phyloP scores from a whole-genome alignment of 1,284 basidiomycete species.

The Caloboletus inedulis region DNA sequence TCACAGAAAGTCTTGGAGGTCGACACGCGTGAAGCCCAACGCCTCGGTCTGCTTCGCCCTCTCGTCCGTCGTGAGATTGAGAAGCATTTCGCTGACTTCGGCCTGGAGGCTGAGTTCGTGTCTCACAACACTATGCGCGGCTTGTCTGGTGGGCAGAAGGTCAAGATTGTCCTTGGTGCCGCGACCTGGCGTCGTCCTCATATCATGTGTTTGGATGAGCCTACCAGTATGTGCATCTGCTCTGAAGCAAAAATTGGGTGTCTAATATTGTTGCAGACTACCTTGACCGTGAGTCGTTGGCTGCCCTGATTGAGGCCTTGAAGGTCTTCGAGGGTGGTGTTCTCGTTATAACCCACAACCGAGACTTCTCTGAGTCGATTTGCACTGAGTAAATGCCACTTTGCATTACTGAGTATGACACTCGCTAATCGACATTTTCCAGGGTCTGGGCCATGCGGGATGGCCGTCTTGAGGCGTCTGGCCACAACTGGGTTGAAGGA shows the following conservation, averaged over 20 bases:
- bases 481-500: constrained; percentile 98
- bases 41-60: constrained; percentile 91
- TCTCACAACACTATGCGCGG: constrained; percentile 97
- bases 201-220: constrained; percentile 96
- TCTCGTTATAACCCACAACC: constrained; percentile 94
- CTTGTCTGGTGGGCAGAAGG: constrained; percentile 99
- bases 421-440: constrained; percentile 4
- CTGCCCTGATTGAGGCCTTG: constrained; percentile 93
- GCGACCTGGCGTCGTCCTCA: constrained; percentile 98
- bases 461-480: constrained; percentile 88
- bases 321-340: constrained; percentile 98
- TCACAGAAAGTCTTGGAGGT: constrained; percentile 89
- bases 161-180: constrained; percentile 98
- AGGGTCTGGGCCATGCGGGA: constrained; percentile 93
- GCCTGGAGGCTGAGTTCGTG: constrained; percentile 95
- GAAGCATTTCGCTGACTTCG: constrained; percentile 96
- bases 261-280: constrained; percentile 58
- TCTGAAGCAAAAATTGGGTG: background rate
- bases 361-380: constrained; percentile 95
- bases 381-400: constrained; percentile 63
- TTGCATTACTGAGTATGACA: constrained; percentile 23
- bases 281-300: constrained; percentile 96
- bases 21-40: constrained; percentile 96
- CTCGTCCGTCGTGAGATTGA: constrained; percentile 97
- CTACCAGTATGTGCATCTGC: constrained; percentile 63